Evolutionary conservation across 176 grass and related monocot species (phyloP).

Genomic region (Phoenix roebelenii): DNA sequence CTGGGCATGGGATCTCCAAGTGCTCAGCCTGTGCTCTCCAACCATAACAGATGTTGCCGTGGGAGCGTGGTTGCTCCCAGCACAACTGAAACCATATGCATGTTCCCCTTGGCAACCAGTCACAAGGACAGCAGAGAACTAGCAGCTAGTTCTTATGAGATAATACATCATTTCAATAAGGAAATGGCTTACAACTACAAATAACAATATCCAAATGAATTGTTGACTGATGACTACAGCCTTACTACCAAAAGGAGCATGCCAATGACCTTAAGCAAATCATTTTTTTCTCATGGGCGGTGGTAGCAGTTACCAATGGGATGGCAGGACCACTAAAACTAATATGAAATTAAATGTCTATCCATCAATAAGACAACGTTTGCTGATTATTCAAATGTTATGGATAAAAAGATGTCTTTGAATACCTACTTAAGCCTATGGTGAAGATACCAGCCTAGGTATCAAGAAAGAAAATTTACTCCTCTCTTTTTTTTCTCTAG

Average conservation of each 20-base stretch:
- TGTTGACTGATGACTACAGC: background rate
- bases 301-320: background rate
- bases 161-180: background rate
- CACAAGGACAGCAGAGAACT: too few species aligned
- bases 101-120: too few species aligned
- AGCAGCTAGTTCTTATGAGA: background rate
- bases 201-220: background rate
- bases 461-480: background rate
- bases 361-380: background rate
- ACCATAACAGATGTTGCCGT: too few species aligned
- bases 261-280: background rate
- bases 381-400: background rate
- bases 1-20: too few species aligned
- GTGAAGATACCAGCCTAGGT: background rate
- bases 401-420: background rate
- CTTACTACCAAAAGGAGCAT: background rate
- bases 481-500: background rate
- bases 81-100: too few species aligned
- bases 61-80: too few species aligned
- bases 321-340: conserved; percentile 1
- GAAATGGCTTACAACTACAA: background rate
- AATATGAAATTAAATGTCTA: background rate
- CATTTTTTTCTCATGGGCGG: conserved; percentile 1
- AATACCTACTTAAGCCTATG: background rate
- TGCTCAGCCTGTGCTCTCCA: too few species aligned